Conservation (phyloP, 495 filamentous ascomycete species). For the Hyaloscypha variabilis region DNA sequence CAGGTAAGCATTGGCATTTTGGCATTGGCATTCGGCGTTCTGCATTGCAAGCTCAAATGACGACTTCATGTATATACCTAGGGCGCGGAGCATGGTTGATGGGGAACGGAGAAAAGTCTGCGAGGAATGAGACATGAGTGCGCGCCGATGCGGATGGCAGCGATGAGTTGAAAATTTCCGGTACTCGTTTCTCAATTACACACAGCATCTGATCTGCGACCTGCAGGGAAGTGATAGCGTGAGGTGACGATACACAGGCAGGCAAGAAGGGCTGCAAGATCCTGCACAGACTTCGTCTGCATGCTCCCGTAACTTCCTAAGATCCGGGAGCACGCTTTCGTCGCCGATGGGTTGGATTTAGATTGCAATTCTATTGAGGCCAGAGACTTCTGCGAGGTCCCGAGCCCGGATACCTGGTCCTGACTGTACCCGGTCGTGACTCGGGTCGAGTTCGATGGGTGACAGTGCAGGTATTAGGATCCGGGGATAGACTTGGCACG, state of each 20-base stretch:
- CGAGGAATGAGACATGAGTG: not conserved
- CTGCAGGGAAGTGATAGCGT: not conserved
- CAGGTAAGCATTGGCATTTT: slow-evolving; percentile 2
- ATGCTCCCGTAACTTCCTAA: not conserved
- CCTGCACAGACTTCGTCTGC: not conserved
- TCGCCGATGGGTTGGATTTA: not conserved
- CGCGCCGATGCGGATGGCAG: not conserved
- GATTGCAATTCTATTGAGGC: not conserved
- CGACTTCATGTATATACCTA: not conserved
- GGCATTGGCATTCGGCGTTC: not conserved
- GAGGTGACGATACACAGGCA: slow-evolving; percentile 1
- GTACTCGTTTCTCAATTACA: not conserved
- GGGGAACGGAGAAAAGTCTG: not conserved
- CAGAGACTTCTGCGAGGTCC: not conserved
- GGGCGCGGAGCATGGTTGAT: not conserved
- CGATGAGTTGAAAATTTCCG: not conserved
- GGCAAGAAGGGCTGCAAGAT: not conserved
- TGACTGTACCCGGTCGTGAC: not conserved
- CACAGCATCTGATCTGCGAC: not conserved
- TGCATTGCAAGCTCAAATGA: not conserved
- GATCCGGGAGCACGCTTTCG: not conserved
- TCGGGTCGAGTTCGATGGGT: no score
- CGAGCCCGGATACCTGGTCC: not conserved
- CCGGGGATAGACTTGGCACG: not conserved
- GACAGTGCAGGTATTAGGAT: not conserved